phyloP scores from a whole-genome alignment of 1,284 basidiomycete species.

The Tetrapyrgos nigripes region DNA sequence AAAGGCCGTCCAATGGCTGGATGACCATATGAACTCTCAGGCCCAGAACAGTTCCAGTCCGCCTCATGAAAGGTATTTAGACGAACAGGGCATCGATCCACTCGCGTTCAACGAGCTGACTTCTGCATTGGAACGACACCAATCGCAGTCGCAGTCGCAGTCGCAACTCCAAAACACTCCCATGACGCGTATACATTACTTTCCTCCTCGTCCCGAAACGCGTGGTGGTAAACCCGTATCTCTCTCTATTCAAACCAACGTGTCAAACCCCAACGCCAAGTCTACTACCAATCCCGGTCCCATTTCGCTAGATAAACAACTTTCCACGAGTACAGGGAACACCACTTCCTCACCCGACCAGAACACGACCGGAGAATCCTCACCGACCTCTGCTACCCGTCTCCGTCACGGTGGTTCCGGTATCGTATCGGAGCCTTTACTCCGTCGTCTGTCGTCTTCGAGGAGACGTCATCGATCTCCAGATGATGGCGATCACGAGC shows the following conservation, averaged over 20 bases:
- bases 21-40: slow-evolving; percentile 16
- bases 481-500: too few relatives aligned
- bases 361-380: not conserved
- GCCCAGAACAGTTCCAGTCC: not conserved
- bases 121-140: slow-evolving; percentile 21
- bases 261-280: slow-evolving; percentile 25
- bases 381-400: not conserved
- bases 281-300: not conserved
- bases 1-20: slow-evolving; percentile 18
- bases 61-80: slow-evolving; percentile 3
- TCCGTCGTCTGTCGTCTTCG: too few relatives aligned
- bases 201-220: slow-evolving; percentile 28
- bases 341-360: not conserved
- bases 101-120: slow-evolving; percentile 16
- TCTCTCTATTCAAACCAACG: slow-evolving; percentile 8
- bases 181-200: slow-evolving; percentile 32
- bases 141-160: slow-evolving; percentile 15
- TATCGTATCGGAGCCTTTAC: too few relatives aligned
- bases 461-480: too few relatives aligned
- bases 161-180: not conserved
- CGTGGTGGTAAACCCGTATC: slow-evolving; percentile 8
- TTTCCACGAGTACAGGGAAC: not conserved
- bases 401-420: too few relatives aligned
- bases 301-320: not conserved
- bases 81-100: slow-evolving; percentile 15